Base-by-base conservation (phyloP, 441 rosid species). In the Gossypium gossypioides region DNA sequence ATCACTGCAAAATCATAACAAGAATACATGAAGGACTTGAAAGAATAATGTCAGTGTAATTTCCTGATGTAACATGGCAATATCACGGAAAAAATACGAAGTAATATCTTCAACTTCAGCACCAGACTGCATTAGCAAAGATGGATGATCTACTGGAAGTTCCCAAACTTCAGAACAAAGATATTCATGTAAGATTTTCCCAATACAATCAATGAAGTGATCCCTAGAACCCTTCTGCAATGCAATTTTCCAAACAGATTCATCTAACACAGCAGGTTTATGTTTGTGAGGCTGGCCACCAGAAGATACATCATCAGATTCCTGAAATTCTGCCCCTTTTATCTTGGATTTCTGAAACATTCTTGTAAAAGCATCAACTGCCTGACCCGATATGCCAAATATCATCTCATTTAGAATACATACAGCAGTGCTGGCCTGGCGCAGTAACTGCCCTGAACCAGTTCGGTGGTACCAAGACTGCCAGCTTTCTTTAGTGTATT, bases 391-490 rank as follows among this genome's bases (percentile, higher is more conserved):
- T 80, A 89, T 70, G 67, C 99, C 99, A 75, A 83, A 92, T 57
- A 92, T 81, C 86, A 95, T 85, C 84, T 95, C 99, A 83, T 95
- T 95, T 74, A 92, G 78, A 77, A 95, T 85, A 81, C 97, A 92
- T 13, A 81, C 84, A 29, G 98, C 91, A 27, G 94, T 91, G 76
- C 90, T 82, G 44, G 98, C 96, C 77, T 86, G 94, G 50, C 90
- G 95, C 72, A 95, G 75, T 76, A 88, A 81, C 76, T 87, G 91
- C 73, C 96, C 98, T 52, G 90, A 87, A 72, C 96, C 93, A 46
- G 83, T 86, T 81, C 87, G 84, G 65, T 80, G 76, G 81, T 86
- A 95, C 99, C 99, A 95, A 59, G 87, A 83, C 59, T 84, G 88
- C 97, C 93, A 91, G 82, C 84, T 86, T 80, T 95, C 95, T 71